Conservation (phyloP, 2,329 filamentous ascomycete genomes). For the Aspergillus bombycis region DNA sequence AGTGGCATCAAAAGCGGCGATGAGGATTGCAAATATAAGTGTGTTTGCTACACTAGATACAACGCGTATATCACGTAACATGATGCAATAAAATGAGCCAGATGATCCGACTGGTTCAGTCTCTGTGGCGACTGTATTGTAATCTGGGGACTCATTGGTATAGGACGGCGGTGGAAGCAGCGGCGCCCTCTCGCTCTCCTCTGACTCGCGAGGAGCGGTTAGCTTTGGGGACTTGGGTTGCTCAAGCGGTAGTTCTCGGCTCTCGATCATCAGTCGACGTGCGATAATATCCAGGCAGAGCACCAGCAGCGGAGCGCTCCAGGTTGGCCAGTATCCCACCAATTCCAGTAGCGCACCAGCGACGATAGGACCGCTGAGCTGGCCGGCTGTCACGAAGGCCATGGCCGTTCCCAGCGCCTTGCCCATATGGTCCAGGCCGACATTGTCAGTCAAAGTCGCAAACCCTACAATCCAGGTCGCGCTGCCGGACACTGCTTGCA, state of each 20-base stretch:
- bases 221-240: not conserved
- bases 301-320: slow-evolving; percentile 31
- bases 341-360: slow-evolving; percentile 31
- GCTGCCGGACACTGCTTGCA: slow-evolving; percentile 34
- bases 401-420: slow-evolving; percentile 29
- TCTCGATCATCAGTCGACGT: slow-evolving; percentile 34
- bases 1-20: slow-evolving; percentile 59
- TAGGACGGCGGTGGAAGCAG: not conserved
- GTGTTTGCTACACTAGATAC: slow-evolving; percentile 45
- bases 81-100: slow-evolving; percentile 37
- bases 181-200: not conserved
- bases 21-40: slow-evolving; percentile 52
- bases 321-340: slow-evolving; percentile 37
- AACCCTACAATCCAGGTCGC: slow-evolving; percentile 39
- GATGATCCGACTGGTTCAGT: not conserved
- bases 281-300: slow-evolving; percentile 33
- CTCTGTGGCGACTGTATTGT: too few relatives aligned
- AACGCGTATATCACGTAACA: slow-evolving; percentile 48
- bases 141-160: not conserved
- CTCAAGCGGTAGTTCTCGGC: not conserved
- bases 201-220: not conserved
- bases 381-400: slow-evolving; percentile 30
- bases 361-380: slow-evolving; percentile 33
- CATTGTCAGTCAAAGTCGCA: slow-evolving; percentile 32
- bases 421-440: slow-evolving; percentile 30